These are phyloP conservation scores for Psilocybe tampanensis DNA, from an alignment of 768 basidiomycete genomes.

Conservation along the genomic window DNA sequence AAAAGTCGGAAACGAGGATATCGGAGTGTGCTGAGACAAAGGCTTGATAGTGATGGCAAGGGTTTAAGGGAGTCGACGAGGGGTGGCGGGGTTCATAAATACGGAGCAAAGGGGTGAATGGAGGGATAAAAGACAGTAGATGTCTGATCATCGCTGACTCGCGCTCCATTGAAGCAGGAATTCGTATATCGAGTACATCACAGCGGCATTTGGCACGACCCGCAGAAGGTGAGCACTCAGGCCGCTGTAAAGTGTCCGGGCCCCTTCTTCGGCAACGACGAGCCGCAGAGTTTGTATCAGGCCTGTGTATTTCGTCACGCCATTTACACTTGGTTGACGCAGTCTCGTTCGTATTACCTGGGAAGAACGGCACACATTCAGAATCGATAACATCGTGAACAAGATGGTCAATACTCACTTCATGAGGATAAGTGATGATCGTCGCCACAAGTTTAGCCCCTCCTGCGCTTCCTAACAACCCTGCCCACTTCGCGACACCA, in stretches of 20 bases:
- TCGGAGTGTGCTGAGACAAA: neutral
- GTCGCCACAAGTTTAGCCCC: constrained; percentile 93
- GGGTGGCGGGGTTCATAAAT: neutral
- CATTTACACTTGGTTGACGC: constrained; percentile 82
- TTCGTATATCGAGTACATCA: constrained; percentile 98
- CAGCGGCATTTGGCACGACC: constrained; percentile 95
- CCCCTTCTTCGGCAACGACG: constrained; percentile 90
- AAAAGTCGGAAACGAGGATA: neutral
- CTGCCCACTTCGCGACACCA: constrained; percentile 66
- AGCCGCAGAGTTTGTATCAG: constrained; percentile 82
- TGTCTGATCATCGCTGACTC: neutral
- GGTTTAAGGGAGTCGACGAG: neutral
- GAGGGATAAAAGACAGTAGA: neutral
- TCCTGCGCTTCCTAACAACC: constrained; percentile 89
- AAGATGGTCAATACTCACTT: constrained; percentile 53
- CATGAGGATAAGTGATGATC: constrained; percentile 97
- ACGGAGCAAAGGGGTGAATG: neutral
- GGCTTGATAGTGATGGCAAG: neutral
- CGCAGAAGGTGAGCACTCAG: constrained; percentile 95
- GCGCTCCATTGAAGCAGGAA: constrained; percentile 67
- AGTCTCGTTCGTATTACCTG: constrained; percentile 92
- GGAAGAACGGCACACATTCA: neutral
- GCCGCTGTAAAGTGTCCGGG: constrained; percentile 84
- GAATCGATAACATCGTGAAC: neutral
- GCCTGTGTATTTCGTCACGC: constrained; percentile 82